Percentiles rank a stretch among this genome's conserved stretches.
These are phyloP conservation scores for Aspergillus spinulosporus DNA, from an alignment of 2,329 filamentous ascomycete genomes.

Conservation along the genomic window DNA sequence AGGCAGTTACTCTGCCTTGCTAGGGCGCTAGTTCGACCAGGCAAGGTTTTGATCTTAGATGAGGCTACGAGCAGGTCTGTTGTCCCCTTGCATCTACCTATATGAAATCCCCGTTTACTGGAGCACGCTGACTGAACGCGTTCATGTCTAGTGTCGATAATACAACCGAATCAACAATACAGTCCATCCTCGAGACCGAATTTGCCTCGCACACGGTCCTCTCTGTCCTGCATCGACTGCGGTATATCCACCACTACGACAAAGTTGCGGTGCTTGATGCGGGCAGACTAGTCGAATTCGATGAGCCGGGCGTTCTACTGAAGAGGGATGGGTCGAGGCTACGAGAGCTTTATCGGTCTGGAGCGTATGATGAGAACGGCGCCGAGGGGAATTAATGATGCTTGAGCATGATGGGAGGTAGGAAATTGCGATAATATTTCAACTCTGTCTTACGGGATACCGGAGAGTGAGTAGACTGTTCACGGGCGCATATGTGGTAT, in stretches of 20 bases:
- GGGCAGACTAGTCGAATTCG: not conserved
- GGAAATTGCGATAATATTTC: too few species aligned
- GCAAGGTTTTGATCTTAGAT: conserved; percentile 23
- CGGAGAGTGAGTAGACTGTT: too few species aligned
- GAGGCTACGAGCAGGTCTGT: conserved; percentile 18
- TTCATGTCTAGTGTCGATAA: not conserved
- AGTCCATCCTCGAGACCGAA: not conserved
- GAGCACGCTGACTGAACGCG: not conserved
- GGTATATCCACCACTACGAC: not conserved
- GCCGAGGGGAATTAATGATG: not conserved
- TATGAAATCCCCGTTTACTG: not conserved
- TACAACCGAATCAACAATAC: not conserved
- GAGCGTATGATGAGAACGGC: not conserved
- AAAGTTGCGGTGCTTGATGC: not conserved
- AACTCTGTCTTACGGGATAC: too few species aligned
- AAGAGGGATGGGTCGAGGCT: not conserved
- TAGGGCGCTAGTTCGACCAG: not conserved
- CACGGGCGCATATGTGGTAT: too few species aligned
- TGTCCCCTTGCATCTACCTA: not conserved
- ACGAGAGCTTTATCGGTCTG: not conserved
- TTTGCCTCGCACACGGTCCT: not conserved
- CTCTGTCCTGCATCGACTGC: not conserved
- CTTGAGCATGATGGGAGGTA: too few species aligned
- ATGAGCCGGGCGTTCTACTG: not conserved
- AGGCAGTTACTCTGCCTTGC: conserved; percentile 8